Evolutionary conservation across 176 grass and related monocot genomes (phyloP), one percentile per base, ranked within the genome.

Genomic region (Aegilops bicornis): DNA sequence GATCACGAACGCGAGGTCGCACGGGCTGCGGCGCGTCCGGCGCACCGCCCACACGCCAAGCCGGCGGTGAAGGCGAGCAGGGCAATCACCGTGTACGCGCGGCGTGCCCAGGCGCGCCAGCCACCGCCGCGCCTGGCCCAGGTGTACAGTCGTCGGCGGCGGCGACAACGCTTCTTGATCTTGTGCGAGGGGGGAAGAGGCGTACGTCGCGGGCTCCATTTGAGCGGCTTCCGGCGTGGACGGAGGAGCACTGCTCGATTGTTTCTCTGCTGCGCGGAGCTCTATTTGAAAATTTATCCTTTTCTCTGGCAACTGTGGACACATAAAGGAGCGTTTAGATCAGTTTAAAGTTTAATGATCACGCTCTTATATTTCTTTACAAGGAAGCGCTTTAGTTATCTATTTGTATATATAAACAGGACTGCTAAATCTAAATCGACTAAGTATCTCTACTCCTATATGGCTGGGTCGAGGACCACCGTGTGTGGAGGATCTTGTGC

Each of bases 1-100:
- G 65, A 83, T 7, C 23, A 64, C 56, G 66, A 67, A 83, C 32
- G 66, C 31, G 56, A 83, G 74, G 42, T 87, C 32, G 42, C 73
- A 32, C 17, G 23, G 8, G 23, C 42, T 47, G 84, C 32, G 73
- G 31, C 73, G 74, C 73, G 42, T 66, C 19, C 59, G 20, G 84
- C 59, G 73, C n/a, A 35, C 24, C 31, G 24, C 79, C 19, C 13
- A 36, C 13, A 36, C 30, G 14, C 84, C 65, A 87, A 90, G 52
- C 17, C 4, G 56, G 3, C 79, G 13, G 89, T 58, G 23, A 79
- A 17, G 56, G 8, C 39, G 42, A 83, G 42, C 65, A 73, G 25
- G 14, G 66, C 0, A 32, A 6, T 4, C 42, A 58, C 32, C 3
- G 11, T 6, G 84, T 83, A 20, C 42, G 58, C 52, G 65, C n/a